Conservation (phyloP, 1,139 yeast genomes). For the Sugiyamaella neomexicana region DNA sequence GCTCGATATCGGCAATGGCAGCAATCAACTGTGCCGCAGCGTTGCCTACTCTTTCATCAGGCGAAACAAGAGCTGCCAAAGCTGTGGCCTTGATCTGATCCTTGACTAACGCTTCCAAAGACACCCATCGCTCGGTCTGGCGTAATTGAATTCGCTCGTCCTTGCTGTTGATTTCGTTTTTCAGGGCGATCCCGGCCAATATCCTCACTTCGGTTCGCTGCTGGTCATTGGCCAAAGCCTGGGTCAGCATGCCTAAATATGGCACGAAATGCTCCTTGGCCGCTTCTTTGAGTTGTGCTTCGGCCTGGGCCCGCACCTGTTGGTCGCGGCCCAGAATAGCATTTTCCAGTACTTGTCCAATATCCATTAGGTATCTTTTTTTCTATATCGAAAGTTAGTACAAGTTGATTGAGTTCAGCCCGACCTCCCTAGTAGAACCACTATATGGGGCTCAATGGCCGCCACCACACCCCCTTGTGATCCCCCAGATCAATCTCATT, state of each 20-base stretch:
- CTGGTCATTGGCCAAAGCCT: conserved; percentile 65
- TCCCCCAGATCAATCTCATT: not conserved
- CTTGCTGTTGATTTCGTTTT: conserved; percentile 84
- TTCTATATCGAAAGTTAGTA: not conserved
- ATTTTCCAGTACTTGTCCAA: conserved; percentile 47
- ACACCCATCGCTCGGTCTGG: conserved; percentile 55
- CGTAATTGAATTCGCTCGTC: conserved; percentile 36
- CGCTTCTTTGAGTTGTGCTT: conserved; percentile 68
- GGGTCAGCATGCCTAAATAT: conserved; percentile 68
- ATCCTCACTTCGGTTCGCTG: conserved; percentile 81
- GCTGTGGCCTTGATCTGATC: conserved; percentile 62
- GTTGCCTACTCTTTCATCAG: conserved; percentile 78
- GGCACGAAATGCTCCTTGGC: conserved; percentile 75
- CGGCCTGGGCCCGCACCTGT: conserved; percentile 74
- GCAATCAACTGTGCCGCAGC: conserved; percentile 94
- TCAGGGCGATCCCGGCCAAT: conserved; percentile 85
- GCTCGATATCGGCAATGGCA: conserved; percentile 91
- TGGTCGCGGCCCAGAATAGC: conserved; percentile 55
- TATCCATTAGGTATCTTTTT: conserved; percentile 8
- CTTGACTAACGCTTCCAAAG: conserved; percentile 56
- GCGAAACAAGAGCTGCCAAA: conserved; percentile 60
- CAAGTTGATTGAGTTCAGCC: not conserved
- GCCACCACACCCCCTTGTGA: not conserved
- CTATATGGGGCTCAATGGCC: not conserved
- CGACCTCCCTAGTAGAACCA: not conserved